A percentile compares a stretch with the other conserved stretches of the same genome.
phyloP scores from a whole-genome alignment of 2,329 filamentous ascomycete species.

The Didymella arachidicola region DNA sequence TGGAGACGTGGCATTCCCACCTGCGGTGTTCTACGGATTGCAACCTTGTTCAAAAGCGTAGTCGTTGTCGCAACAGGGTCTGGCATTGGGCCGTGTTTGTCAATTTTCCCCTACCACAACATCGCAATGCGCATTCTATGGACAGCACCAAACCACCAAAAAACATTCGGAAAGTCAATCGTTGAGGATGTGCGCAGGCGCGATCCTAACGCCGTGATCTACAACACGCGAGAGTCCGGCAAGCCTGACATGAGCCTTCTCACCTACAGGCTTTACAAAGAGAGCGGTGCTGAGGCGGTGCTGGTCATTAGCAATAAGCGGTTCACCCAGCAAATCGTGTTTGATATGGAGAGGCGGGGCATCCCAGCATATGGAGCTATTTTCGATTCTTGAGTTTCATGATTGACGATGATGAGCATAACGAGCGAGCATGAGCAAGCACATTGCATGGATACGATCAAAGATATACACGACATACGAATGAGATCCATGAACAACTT shows the following conservation, averaged over 20 bases:
- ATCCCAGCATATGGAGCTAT: slow-evolving; percentile 77
- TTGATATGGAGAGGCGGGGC: slow-evolving; percentile 71
- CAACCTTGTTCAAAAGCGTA: slow-evolving; percentile 47
- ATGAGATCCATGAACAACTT: not conserved
- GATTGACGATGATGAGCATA: slow-evolving; percentile 1
- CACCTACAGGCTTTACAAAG: slow-evolving; percentile 61
- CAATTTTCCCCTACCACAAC: slow-evolving; percentile 59
- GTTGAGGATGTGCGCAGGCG: slow-evolving; percentile 65
- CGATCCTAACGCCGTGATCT: slow-evolving; percentile 71
- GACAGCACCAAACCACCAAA: slow-evolving; percentile 70
- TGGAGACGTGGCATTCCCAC: slow-evolving; percentile 51
- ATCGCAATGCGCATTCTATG: slow-evolving; percentile 72
- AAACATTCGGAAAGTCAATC: slow-evolving; percentile 70
- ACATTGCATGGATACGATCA: not conserved
- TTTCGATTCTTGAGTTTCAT: slow-evolving; percentile 64
- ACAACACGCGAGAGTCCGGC: slow-evolving; percentile 70
- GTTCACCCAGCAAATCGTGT: slow-evolving; percentile 75
- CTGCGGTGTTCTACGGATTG: slow-evolving; percentile 49
- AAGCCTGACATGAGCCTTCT: slow-evolving; percentile 69
- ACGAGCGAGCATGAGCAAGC: slow-evolving; percentile 2
- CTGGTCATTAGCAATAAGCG: slow-evolving; percentile 77
- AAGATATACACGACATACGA: slow-evolving; percentile 2
- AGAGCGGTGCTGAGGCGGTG: slow-evolving; percentile 70
- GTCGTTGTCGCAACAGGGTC: slow-evolving; percentile 52
- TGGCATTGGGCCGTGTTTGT: slow-evolving; percentile 53